Evolutionary conservation across 257 asterid species (phyloP).

Genomic region (Verbascum thapsus): DNA sequence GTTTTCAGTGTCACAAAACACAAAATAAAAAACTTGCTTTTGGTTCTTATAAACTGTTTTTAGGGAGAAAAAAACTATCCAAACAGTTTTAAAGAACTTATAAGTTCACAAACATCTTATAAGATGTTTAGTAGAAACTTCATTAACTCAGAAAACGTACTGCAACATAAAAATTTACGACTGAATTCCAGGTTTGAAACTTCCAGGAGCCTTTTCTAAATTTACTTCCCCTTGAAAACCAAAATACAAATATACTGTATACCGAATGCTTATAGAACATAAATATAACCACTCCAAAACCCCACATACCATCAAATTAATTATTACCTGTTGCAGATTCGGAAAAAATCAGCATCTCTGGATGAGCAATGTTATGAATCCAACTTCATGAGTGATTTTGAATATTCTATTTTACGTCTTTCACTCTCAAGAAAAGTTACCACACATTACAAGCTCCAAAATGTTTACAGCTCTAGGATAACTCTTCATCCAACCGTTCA

Average conservation of each 20-base stretch:
- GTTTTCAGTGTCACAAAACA: too few relatives aligned
- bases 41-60: too few relatives aligned
- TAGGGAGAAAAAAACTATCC: too few relatives aligned
- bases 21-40: too few relatives aligned
- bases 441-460: slow-evolving; percentile 35
- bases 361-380: background rate
- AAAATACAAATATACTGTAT: background rate
- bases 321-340: slow-evolving; percentile 23
- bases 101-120: too few relatives aligned
- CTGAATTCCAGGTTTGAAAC: too few relatives aligned
- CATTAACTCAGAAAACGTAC: too few relatives aligned
- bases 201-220: too few relatives aligned
- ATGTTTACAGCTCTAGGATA: slow-evolving; percentile 39
- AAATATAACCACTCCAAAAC: background rate
- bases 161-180: too few relatives aligned
- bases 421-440: slow-evolving; percentile 22
- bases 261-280: background rate
- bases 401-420: slow-evolving; percentile 10
- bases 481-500: slow-evolving; percentile 42
- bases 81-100: too few relatives aligned
- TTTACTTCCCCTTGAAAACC: background rate
- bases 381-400: slow-evolving; percentile 27
- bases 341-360: slow-evolving; percentile 11
- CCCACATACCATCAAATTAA: background rate
- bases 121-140: too few relatives aligned